These are phyloP conservation scores for Boletellus dicymbophilus DNA, from an alignment of 1,284 basidiomycete genomes.

Conservation along the genomic window DNA sequence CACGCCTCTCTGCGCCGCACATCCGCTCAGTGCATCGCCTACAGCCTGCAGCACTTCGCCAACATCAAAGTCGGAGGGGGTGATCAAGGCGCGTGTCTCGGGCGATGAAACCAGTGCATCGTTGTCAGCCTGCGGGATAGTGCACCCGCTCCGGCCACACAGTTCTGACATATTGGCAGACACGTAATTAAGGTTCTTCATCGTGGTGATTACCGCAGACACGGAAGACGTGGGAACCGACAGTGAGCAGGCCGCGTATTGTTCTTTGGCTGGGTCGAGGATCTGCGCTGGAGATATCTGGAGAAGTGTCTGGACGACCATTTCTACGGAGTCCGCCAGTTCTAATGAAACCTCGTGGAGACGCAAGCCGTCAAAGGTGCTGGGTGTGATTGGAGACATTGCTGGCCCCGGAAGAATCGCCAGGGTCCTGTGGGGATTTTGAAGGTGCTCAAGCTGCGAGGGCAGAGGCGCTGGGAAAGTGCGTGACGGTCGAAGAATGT, in stretches of 20 bases:
- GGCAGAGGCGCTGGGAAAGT: conserved; percentile 73
- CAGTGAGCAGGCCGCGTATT: conserved; percentile 84
- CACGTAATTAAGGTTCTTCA: conserved; percentile 91
- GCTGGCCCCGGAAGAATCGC: conserved; percentile 3
- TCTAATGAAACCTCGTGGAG: conserved; percentile 75
- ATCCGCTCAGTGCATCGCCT: conserved; percentile 83
- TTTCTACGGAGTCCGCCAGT: conserved; percentile 85
- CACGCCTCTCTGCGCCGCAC: conserved; percentile 80
- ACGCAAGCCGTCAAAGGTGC: conserved; percentile 38
- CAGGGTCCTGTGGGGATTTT: conserved; percentile 55
- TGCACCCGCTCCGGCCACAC: conserved; percentile 17
- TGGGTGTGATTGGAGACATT: conserved; percentile 1
- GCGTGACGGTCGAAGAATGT: conserved; percentile 58
- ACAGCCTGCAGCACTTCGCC: conserved; percentile 74
- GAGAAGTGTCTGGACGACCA: conserved; percentile 85
- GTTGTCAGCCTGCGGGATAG: conserved; percentile 16
- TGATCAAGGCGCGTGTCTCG: conserved; percentile 15
- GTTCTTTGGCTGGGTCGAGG: conserved; percentile 90
- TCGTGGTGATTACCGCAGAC: conserved; percentile 84
- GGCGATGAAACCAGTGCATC: conserved; percentile 21
- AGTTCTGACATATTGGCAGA: conserved; percentile 74
- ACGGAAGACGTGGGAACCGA: conserved; percentile 85
- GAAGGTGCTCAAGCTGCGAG: conserved; percentile 65
- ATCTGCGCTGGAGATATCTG: conserved; percentile 87
- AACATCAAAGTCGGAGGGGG: conserved; percentile 58